phyloP scores from a whole-genome alignment of 139 green algal species.

The Tetradesmus lagerheimii region DNA sequence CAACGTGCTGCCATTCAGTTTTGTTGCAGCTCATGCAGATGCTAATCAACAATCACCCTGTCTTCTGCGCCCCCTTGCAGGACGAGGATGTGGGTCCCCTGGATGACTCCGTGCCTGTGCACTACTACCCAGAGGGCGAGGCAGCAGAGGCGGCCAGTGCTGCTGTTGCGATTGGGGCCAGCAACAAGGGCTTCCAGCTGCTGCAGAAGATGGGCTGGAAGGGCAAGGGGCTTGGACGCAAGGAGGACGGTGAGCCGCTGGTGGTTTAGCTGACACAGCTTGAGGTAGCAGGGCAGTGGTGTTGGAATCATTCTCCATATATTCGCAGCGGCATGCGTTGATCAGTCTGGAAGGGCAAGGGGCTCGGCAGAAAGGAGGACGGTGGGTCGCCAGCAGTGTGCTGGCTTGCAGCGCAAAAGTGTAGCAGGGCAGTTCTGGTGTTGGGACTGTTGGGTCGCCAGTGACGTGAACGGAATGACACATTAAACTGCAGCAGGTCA shows the following conservation, averaged over 20 bases:
- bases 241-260: conserved; percentile 71
- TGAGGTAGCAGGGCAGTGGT: no score
- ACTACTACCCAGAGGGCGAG: conserved; percentile 38
- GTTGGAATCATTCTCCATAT: no score
- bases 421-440: no score
- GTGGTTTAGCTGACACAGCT: background rate
- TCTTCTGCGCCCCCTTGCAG: background rate
- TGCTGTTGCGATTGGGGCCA: background rate
- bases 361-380: conserved; percentile 76
- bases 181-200: conserved; percentile 87
- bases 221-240: conserved; percentile 79
- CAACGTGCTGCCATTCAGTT: no score
- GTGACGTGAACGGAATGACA: no score
- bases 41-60: background rate
- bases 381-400: conserved; percentile 52
- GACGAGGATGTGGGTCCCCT: background rate
- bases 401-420: no score
- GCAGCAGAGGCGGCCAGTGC: conserved; percentile 10
- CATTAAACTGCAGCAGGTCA: no score
- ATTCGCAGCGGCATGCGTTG: background rate
- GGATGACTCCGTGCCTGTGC: conserved; percentile 22
- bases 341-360: conserved; percentile 74
- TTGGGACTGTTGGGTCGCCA: no score
- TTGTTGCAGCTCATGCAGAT: no score
- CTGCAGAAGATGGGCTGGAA: conserved; percentile 90